Conservation (phyloP, 129 eudicot species). For the Erigeron canadensis region DNA sequence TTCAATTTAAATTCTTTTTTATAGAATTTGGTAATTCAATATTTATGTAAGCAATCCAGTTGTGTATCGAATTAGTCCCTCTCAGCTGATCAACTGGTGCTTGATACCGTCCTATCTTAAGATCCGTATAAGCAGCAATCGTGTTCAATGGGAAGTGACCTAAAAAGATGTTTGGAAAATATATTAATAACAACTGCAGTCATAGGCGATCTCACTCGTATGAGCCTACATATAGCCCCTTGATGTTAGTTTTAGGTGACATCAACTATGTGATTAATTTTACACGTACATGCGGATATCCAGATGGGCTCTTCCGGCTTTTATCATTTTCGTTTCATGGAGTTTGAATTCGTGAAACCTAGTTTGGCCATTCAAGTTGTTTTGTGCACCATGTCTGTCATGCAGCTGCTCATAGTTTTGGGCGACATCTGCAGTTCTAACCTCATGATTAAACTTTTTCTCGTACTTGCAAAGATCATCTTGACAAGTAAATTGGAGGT, state of each 20-base stretch:
- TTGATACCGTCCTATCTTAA: neutral
- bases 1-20: neutral
- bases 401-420: slow-evolving; percentile 21
- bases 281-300: slow-evolving; percentile 95
- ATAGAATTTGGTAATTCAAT: neutral
- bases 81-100: neutral
- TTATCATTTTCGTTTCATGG: slow-evolving; percentile 87
- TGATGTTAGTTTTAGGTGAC: neutral
- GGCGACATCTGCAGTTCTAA: slow-evolving; percentile 12
- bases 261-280: slow-evolving; percentile 2
- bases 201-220: neutral
- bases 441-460: neutral
- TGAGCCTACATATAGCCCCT: neutral
- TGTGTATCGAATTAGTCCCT: neutral
- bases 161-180: neutral
- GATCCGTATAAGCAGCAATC: neutral
- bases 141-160: neutral
- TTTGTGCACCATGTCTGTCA: neutral
- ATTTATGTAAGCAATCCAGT: too few relatives aligned
- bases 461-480: neutral
- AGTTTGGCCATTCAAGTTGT: slow-evolving; percentile 18
- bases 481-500: neutral
- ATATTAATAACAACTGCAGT: neutral
- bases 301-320: slow-evolving; percentile 88
- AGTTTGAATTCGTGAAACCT: slow-evolving; percentile 26